Evolutionary conservation across 768 basidiomycete genomes (phyloP).

Genomic region (Kwoniella shandongensis): DNA sequence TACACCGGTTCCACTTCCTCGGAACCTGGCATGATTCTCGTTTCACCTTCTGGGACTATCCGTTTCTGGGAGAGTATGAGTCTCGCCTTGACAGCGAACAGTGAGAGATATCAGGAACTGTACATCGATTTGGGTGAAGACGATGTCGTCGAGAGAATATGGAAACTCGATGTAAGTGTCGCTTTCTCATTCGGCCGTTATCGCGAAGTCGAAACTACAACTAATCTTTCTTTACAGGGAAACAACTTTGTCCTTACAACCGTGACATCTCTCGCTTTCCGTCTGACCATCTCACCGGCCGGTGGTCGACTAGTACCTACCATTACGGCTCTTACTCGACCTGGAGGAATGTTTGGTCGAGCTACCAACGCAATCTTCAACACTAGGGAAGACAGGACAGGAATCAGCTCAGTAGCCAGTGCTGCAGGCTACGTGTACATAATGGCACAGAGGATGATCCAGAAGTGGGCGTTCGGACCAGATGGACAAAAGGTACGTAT

Average conservation of each 20-base stretch:
- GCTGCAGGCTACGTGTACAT: slow-evolving; percentile 28
- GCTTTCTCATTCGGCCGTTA: not conserved
- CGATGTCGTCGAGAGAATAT: slow-evolving; percentile 38
- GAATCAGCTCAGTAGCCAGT: slow-evolving; percentile 33
- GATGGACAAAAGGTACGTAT: slow-evolving; percentile 32
- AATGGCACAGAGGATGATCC: slow-evolving; percentile 20
- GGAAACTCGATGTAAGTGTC: slow-evolving; percentile 32
- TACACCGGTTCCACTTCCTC: slow-evolving; percentile 58
- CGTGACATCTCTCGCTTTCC: slow-evolving; percentile 40
- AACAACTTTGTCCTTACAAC: slow-evolving; percentile 49
- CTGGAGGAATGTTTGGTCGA: slow-evolving; percentile 48
- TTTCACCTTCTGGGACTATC: slow-evolving; percentile 68
- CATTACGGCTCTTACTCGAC: slow-evolving; percentile 37
- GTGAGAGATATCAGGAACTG: slow-evolving; percentile 45
- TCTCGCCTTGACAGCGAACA: slow-evolving; percentile 47
- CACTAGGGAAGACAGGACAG: slow-evolving; percentile 25
- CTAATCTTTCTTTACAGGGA: slow-evolving; percentile 16
- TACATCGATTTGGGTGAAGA: slow-evolving; percentile 42
- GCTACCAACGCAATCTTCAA: slow-evolving; percentile 46
- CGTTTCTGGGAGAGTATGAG: slow-evolving; percentile 83
- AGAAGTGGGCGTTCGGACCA: slow-evolving; percentile 31
- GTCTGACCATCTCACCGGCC: slow-evolving; percentile 38
- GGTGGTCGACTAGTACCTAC: slow-evolving; percentile 43
- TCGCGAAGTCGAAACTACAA: too few relatives aligned
- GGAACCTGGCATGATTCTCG: slow-evolving; percentile 83